Evolutionary conservation across 495 filamentous ascomycete genomes (phyloP), one percentile per base, ranked within the genome.

Genomic region (Lentithecium fluviatile): DNA sequence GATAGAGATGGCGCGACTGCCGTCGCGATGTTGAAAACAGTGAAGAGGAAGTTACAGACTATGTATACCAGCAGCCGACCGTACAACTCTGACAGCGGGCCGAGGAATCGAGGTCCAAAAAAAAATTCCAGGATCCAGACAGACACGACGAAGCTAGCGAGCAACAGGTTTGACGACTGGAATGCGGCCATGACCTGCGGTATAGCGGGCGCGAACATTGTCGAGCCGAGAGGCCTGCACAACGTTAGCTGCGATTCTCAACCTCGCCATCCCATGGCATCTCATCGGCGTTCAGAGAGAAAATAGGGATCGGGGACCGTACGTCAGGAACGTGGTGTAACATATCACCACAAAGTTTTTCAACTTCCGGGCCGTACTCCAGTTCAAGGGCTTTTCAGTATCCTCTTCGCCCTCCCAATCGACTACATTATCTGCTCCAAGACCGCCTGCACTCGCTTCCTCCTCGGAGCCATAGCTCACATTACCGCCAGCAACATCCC

Each of bases 1-100:
- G 68, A 65, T 19, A 78, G 47, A 25, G 52, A 69, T 11, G 71
- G 71, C 3, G 73, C 64, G 8, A 79, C 62, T 19, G 77, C 77
- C 49, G 74, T 77, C 13, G 71, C 76, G 50, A 80, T 71, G 45
- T 68, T 80, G 67, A 77, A 77, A 37, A 76, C 56, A 12, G 76
- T 64, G 54, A 80, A 79, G 36, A 78, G 73, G 6, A 73, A 8
- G 53, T 77, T 77, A 68, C 72, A 75, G 34, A 52, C 50, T 45
- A 76, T 68, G 53, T 77, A 78, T 0, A 80, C 37, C 0, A 65
- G 67, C 1, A 71, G 56, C 17, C 77, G 72, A 24, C 77, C 77
- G 48, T 78, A 78, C 11, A 78, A 34, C 48, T 80, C 77, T 0
- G 72, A 74, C 19, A 77, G 43, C 0, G 79, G 78, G 8, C 73